Percentiles rank a stretch among this genome's conserved stretches.
Evolutionary conservation across 2,329 filamentous ascomycete genomes (phyloP).

Genomic region (Monilinia fructicola): DNA sequence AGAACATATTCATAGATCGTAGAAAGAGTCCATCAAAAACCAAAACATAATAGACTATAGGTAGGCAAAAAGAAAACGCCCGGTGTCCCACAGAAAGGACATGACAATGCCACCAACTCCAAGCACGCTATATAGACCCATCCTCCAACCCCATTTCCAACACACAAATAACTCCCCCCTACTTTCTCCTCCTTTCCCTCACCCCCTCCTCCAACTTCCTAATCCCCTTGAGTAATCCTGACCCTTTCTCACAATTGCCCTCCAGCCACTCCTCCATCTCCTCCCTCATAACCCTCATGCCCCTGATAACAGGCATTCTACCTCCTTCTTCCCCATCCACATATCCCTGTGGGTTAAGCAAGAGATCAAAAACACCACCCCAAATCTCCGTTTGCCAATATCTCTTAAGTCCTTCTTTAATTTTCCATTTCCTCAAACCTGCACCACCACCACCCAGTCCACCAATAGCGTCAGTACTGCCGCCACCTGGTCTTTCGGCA

Average conservation of each 20-base stretch:
- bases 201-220: conserved; percentile 54
- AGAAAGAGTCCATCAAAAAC: too few species aligned
- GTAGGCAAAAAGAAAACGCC: too few species aligned
- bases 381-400: conserved; percentile 98
- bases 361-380: conserved; percentile 75
- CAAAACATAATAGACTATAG: too few species aligned
- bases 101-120: not conserved
- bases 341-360: conserved; percentile 77
- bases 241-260: conserved; percentile 76
- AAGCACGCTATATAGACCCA: not conserved
- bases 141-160: conserved; percentile 47
- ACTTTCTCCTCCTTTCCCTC: conserved; percentile 29
- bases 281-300: conserved; percentile 68
- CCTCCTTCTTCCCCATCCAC: conserved; percentile 62
- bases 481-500: conserved; percentile 41
- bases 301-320: conserved; percentile 70
- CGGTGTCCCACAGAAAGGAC: not conserved
- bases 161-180: conserved; percentile 54
- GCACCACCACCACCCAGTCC: conserved; percentile 46
- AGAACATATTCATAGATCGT: too few species aligned
- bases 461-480: conserved; percentile 50
- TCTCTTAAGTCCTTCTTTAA: conserved; percentile 81
- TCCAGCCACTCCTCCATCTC: conserved; percentile 84
- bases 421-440: conserved; percentile 65
- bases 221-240: conserved; percentile 69